These are phyloP conservation scores for Musa beccarii DNA, from an alignment of 176 grass and related monocot species.

Conservation along the genomic window DNA sequence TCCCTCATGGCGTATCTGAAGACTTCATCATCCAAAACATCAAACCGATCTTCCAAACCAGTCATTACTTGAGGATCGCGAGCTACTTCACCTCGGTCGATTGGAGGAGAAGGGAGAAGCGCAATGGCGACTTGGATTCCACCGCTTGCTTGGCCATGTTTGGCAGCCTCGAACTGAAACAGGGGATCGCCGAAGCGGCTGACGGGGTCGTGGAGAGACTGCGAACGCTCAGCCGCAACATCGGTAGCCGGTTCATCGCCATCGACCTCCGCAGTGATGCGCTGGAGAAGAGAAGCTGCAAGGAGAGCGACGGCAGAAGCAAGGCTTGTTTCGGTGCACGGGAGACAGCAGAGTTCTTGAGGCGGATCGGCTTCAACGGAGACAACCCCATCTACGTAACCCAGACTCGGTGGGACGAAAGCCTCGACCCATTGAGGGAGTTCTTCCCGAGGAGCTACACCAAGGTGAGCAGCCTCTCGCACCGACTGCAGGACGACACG, in stretches of 20 bases:
- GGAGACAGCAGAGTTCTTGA: conserved; percentile 15
- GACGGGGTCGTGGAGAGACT: conserved; percentile 11
- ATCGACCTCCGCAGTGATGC: conserved; percentile 13
- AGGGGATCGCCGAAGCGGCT: conserved; percentile 10
- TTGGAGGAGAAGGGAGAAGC: conserved; percentile 1
- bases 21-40: conserved; percentile 18
- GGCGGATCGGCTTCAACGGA: conserved; percentile 9
- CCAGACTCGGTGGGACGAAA: conserved; percentile 29
- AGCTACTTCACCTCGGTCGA: conserved; percentile 16
- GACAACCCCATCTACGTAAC: conserved; percentile 22
- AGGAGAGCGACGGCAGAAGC: not conserved
- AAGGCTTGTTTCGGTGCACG: conserved; percentile 12
- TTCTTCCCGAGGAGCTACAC: conserved; percentile 33
- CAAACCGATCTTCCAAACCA: conserved; percentile 20
- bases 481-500: not conserved
- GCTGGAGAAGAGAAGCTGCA: not conserved
- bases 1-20: conserved; percentile 19
- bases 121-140: conserved; percentile 15
- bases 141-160: conserved; percentile 24
- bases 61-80: conserved; percentile 22
- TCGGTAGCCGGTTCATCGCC: conserved; percentile 7
- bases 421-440: conserved; percentile 19
- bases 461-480: conserved; percentile 16
- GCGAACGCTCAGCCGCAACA: not conserved
- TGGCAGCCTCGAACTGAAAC: conserved; percentile 17